Percentiles rank a stretch among this genome's conserved stretches.
phyloP scores from a whole-genome alignment of 352 stramenopile species.

The Pythium dissimile region DNA sequence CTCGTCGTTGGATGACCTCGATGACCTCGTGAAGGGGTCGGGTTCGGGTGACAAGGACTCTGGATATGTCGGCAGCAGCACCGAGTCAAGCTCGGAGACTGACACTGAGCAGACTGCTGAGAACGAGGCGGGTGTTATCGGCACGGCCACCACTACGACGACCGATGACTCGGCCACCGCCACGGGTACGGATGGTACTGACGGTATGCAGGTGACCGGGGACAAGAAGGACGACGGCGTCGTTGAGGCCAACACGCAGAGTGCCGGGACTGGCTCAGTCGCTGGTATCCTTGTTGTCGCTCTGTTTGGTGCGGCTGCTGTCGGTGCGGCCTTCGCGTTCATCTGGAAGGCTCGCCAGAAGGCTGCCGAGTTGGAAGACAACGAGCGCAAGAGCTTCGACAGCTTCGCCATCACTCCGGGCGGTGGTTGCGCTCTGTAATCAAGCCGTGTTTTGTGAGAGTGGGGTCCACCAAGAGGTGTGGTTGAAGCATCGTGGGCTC shows the following conservation, averaged over 20 bases:
- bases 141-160: neutral
- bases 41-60: conserved; percentile 6
- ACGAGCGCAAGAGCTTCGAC: conserved; percentile 49
- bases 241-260: conserved; percentile 43
- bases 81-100: neutral
- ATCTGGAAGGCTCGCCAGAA: conserved; percentile 77
- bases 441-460: conserved; percentile 1
- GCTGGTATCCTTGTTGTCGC: conserved; percentile 31
- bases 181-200: neutral
- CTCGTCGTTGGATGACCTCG: conserved; percentile 6
- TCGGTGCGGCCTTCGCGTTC: conserved; percentile 62
- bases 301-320: conserved; percentile 33
- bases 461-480: conserved; percentile 10
- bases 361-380: conserved; percentile 46
- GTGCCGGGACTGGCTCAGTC: neutral
- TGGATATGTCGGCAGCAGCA: neutral
- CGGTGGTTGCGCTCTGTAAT: conserved; percentile 54
- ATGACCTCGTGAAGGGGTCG: conserved; percentile 3
- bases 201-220: neutral
- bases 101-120: conserved; percentile 4
- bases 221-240: conserved; percentile 9
- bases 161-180: neutral
- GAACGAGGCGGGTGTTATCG: conserved; percentile 18
- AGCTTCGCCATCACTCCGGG: conserved; percentile 44
- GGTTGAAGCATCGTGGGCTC: conserved; percentile 22